Conservation (phyloP, 1,284 basidiomycete species). For the Trichosporon coremiiforme region DNA sequence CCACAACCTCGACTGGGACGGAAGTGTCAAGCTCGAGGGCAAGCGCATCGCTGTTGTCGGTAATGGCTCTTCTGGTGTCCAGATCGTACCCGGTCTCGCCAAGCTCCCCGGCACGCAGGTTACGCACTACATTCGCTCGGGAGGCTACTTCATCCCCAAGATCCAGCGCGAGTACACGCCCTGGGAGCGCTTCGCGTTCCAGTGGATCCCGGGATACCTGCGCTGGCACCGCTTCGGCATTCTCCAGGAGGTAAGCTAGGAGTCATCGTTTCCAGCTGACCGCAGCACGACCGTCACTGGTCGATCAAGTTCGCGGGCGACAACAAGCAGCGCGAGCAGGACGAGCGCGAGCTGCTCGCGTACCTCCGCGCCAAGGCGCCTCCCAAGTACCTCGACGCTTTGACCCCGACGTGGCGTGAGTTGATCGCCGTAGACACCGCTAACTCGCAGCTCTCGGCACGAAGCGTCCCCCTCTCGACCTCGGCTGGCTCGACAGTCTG, state of each 20-base stretch:
- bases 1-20: conserved; percentile 49
- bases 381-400: conserved; percentile 18
- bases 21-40: conserved; percentile 24
- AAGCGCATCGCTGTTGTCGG: conserved; percentile 19
- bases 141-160: conserved; percentile 21
- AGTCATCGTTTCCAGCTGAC: background rate
- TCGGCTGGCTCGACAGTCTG: conserved; percentile 15
- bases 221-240: conserved; percentile 15
- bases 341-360: conserved; percentile 17
- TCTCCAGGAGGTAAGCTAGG: conserved; percentile 5
- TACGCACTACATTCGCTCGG: conserved; percentile 20
- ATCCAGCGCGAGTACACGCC: conserved; percentile 8
- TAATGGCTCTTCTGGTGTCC: conserved; percentile 22
- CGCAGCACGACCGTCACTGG: conserved; percentile 14
- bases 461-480: conserved; percentile 19
- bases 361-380: conserved; percentile 16
- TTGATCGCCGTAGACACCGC: background rate
- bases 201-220: conserved; percentile 13
- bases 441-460: conserved; percentile 12
- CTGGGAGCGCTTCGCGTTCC: conserved; percentile 7
- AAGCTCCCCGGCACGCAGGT: conserved; percentile 7
- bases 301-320: background rate
- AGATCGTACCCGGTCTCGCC: conserved; percentile 17
- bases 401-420: conserved; percentile 20
- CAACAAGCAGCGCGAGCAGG: conserved; percentile 6